Base-by-base conservation (phyloP, 75 land plant species). In the Ceratopteris richardii region DNA sequence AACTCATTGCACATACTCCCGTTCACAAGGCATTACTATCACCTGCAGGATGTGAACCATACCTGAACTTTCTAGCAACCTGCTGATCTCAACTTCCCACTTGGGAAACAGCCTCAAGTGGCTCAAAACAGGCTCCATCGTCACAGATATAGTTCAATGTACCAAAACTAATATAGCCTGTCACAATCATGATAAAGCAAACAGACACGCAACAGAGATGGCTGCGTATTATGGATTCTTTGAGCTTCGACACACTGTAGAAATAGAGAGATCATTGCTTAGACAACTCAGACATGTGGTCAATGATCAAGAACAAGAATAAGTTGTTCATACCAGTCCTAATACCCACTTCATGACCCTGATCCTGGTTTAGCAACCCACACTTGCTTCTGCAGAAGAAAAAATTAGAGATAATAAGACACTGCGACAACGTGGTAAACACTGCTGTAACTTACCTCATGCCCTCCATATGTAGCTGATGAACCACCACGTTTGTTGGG, bases 331-430 rank as follows among this genome's bases (percentile, higher is more conserved):
- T 46, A 46, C 50, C 50, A 18, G 14, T 46, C 50, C 18, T 46
- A 14, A 21, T 17, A 18, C 22, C 22, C 13, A 46, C 18, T 46
- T 46, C 22, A 46, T 18, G 80, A 67, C 29, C 79, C 71, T 54
- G 84, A 66, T 68, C 78, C 84, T 69, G 84, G 92, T 47, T 79
- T 68, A 2, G 78, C 78, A 63, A 87, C 84, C 92, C 92, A 87
- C 19, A 87, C 92, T 76, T 87, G 92, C 70, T 80, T 87, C 92
- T 87, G 84, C 64, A 58, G 21, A 66, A 25, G 29, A 29, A 28
- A 7, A 46, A 22, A 31, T 62, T 20, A 65, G 55, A 33, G n/a
- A n/a, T 28, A 46, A 36, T 11, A 29, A 24, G 16, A 28, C n/a
- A 30, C 22, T n/a, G 39, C 31, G 18, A 29, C 26, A 20, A 21